Conservation (phyloP, 2,329 filamentous ascomycete genomes). For the Geosmithia morbida region DNA sequence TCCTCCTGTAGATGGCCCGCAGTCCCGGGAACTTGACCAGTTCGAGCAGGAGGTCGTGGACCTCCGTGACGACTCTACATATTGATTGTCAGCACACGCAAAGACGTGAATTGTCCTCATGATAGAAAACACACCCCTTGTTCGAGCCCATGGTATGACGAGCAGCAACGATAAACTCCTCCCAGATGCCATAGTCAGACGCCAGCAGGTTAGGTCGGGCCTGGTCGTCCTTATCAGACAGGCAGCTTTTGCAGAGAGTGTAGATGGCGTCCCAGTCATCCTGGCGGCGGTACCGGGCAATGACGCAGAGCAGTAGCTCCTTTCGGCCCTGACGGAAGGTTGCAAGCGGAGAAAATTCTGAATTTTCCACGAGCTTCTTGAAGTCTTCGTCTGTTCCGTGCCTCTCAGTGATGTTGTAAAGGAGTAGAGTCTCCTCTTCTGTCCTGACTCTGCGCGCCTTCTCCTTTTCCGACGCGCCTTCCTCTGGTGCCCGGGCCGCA, state of each 20-base stretch:
- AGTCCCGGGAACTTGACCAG: constrained; percentile 13
- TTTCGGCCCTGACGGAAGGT: constrained; percentile 32
- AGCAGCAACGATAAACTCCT: constrained; percentile 23
- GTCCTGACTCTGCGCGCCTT: constrained; percentile 19
- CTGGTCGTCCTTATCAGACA: constrained; percentile 21
- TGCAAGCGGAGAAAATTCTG: constrained; percentile 23
- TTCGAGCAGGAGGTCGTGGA: constrained; percentile 15
- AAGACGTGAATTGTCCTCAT: background rate
- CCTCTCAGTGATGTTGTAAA: constrained; percentile 29
- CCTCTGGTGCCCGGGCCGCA: constrained; percentile 29
- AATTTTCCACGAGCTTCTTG: constrained; percentile 20
- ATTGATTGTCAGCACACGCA: background rate
- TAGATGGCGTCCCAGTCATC: constrained; percentile 27
- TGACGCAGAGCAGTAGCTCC: constrained; percentile 26
- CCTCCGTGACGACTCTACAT: constrained; percentile 10
- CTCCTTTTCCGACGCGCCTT: constrained; percentile 9
- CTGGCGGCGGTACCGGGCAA: constrained; percentile 20
- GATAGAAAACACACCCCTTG: constrained; percentile 14
- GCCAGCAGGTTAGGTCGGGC: constrained; percentile 25
- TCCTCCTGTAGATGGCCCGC: constrained; percentile 23
- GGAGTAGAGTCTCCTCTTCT: constrained; percentile 35
- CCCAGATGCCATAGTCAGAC: constrained; percentile 28
- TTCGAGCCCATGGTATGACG: constrained; percentile 14
- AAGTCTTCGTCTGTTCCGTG: constrained; percentile 27
- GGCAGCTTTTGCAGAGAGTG: constrained; percentile 25